These are phyloP conservation scores for Penicillium expansum DNA, from an alignment of 2,329 filamentous ascomycete species.

Conservation along the genomic window DNA sequence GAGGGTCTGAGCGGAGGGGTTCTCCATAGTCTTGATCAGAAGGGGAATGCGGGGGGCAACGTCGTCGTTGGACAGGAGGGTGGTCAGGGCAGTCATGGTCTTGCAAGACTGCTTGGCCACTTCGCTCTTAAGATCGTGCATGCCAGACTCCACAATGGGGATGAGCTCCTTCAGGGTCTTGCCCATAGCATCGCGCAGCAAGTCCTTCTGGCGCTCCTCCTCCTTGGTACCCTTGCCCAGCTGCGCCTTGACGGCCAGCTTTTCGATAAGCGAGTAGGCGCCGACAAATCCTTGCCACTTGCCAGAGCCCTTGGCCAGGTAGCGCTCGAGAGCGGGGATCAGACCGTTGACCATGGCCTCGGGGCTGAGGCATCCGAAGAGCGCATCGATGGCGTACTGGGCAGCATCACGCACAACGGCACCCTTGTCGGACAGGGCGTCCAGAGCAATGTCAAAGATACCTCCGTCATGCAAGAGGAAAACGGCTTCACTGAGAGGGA, in stretches of 20 bases:
- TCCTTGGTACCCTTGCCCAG: constrained; percentile 80
- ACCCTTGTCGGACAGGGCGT: constrained; percentile 86
- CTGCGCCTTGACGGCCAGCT: constrained; percentile 93
- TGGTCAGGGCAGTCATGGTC: constrained; percentile 87
- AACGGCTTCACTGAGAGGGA: constrained; percentile 74
- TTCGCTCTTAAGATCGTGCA: constrained; percentile 94
- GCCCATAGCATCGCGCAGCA: constrained; percentile 87
- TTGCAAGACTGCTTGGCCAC: constrained; percentile 80
- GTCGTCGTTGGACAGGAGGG: constrained; percentile 92
- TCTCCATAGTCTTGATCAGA: constrained; percentile 90
- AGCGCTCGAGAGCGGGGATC: constrained; percentile 70
- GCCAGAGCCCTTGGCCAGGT: constrained; percentile 77
- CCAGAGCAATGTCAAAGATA: constrained; percentile 70
- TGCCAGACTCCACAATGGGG: constrained; percentile 83
- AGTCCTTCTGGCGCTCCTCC: constrained; percentile 80
- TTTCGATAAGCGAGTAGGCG: constrained; percentile 78
- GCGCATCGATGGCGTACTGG: constrained; percentile 87
- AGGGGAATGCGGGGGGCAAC: constrained; percentile 88
- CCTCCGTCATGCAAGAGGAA: constrained; percentile 79
- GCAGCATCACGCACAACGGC: constrained; percentile 84
- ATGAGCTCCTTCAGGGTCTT: constrained; percentile 75
- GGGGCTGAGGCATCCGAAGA: constrained; percentile 74
- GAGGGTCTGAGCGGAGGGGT: constrained; percentile 81
- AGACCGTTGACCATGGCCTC: constrained; percentile 83
- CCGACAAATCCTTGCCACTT: constrained; percentile 98